These are phyloP conservation scores for Nakazawaea ishiwadae DNA, from an alignment of 805 yeast species.

Conservation along the genomic window DNA sequence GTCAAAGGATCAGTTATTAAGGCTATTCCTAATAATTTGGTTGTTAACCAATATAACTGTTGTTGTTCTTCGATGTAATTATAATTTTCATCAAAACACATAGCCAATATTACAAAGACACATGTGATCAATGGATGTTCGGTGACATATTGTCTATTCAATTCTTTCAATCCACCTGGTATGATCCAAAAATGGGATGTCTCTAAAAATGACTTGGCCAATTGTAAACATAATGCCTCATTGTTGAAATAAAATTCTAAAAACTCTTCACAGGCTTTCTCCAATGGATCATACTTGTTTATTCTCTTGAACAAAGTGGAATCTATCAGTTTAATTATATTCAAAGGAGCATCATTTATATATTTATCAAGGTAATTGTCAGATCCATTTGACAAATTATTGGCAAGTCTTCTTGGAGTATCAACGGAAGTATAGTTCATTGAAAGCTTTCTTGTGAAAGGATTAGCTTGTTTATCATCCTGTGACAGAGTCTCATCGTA, in stretches of 20 bases:
- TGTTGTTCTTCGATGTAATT: constrained; percentile 44
- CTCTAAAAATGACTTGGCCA: constrained; percentile 43
- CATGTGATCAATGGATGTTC: constrained; percentile 52
- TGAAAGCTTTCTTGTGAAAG: neutral
- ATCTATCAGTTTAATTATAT: constrained; percentile 25
- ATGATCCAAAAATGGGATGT: constrained; percentile 59
- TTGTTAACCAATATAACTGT: constrained; percentile 41
- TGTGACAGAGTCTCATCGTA: neutral
- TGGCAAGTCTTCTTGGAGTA: neutral
- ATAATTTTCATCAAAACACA: constrained; percentile 51
- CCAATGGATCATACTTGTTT: constrained; percentile 25
- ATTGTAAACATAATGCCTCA: constrained; percentile 35
- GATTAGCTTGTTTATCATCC: neutral
- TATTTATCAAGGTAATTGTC: constrained; percentile 12
- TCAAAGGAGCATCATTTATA: constrained; percentile 23
- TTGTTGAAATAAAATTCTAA: constrained; percentile 39
- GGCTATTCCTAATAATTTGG: constrained; percentile 43
- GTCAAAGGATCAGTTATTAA: constrained; percentile 46
- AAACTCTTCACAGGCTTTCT: constrained; percentile 37
- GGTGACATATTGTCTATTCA: constrained; percentile 39
- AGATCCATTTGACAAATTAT: constrained; percentile 5
- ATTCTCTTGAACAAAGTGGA: constrained; percentile 21
- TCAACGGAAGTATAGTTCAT: neutral
- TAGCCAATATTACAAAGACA: constrained; percentile 47
- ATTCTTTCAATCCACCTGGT: constrained; percentile 53